Base-by-base conservation (phyloP, 1,284 basidiomycete species). In the Cutaneotrichosporon dermatis region DNA sequence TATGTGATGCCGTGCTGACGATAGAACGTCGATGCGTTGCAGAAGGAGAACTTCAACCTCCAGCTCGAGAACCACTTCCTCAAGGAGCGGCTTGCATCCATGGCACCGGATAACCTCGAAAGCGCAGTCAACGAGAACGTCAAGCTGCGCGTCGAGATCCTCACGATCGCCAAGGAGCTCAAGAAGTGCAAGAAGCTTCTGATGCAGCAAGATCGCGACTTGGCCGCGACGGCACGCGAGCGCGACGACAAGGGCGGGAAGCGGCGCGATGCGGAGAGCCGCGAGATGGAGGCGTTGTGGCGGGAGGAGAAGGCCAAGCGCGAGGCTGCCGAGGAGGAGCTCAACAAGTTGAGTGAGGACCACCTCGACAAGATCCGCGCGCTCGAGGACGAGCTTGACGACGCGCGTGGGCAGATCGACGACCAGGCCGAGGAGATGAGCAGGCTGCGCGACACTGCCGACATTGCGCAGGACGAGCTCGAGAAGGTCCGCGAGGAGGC, bases 21-120 rank as follows among this genome's bases (percentile, higher is more conserved):
- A 2, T 68, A 95, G 92, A 89, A 93, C 74, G 90, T 95, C 71
- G 91, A 96, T 78, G 87, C 87, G 64, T 83, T 93, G 68, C 94
- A 94, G 81, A 94, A 93, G 76, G 92, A 96, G 76, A 92, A 94
- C 80, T 95, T 95, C 79, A 89, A 88, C 69, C 86, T 96, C 72
- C 94, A 96, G 75, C 84, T 95, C 57, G 90, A 92, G 65, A 90
- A 95, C 5, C 91, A 93, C 74, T 94, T 95, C 73, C 84, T 94
- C 52, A 90, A 95, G 73, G 91, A 95, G 70, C 88, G 90, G 36
- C 83, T 96, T 11, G 71, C 75, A 1, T 86, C 89, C 69, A 85
- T 93, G 60, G 89, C 91, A 0, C 92, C 92, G 0, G 92, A 95
- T 73, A 89, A 94, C 69, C 88, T 94, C 74, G 89, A 95, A 70